Conservation (phyloP, 257 asterid genomes). For the Linderniella brevidens region DNA sequence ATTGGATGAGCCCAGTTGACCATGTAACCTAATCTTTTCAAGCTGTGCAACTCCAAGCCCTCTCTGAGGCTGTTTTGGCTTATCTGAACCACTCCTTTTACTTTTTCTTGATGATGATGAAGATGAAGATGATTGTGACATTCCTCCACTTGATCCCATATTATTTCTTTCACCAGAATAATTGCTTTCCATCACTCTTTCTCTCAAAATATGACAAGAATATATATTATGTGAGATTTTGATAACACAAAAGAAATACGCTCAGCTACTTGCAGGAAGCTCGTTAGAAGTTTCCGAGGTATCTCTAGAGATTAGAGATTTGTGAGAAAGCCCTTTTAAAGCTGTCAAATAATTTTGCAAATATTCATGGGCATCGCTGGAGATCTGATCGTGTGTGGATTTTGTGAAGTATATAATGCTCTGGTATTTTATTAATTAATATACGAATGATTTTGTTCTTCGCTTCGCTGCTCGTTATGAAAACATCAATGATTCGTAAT, state of each 20-base stretch:
- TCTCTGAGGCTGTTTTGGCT: slow-evolving; percentile 58
- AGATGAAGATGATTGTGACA: slow-evolving; percentile 18
- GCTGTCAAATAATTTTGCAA: slow-evolving; percentile 23
- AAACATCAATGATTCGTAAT: slow-evolving; percentile 4
- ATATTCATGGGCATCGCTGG: slow-evolving; percentile 45
- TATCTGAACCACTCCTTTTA: slow-evolving; percentile 38
- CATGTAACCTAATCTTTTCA: slow-evolving; percentile 54
- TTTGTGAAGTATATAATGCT: slow-evolving; percentile 20
- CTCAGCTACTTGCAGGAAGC: slow-evolving; percentile 2
- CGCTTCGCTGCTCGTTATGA: slow-evolving; percentile 8
- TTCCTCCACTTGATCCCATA: neutral
- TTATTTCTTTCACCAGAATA: slow-evolving; percentile 31
- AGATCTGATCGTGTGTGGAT: slow-evolving; percentile 39
- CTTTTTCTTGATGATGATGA: slow-evolving; percentile 36
- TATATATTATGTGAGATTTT: too few relatives aligned
- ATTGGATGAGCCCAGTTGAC: slow-evolving; percentile 26
- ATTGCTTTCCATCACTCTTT: slow-evolving; percentile 26
- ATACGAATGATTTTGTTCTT: too few relatives aligned
- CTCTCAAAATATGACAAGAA: too few relatives aligned
- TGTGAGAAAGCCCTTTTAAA: slow-evolving; percentile 23
- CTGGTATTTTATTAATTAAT: slow-evolving; percentile 5
- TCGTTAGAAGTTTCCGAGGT: too few relatives aligned
- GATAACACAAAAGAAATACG: too few relatives aligned
- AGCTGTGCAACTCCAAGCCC: slow-evolving; percentile 68
- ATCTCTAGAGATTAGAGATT: slow-evolving; percentile 11